phyloP scores from a whole-genome alignment of 495 filamentous ascomycete species.

The Friedmanniomyces simplex region DNA sequence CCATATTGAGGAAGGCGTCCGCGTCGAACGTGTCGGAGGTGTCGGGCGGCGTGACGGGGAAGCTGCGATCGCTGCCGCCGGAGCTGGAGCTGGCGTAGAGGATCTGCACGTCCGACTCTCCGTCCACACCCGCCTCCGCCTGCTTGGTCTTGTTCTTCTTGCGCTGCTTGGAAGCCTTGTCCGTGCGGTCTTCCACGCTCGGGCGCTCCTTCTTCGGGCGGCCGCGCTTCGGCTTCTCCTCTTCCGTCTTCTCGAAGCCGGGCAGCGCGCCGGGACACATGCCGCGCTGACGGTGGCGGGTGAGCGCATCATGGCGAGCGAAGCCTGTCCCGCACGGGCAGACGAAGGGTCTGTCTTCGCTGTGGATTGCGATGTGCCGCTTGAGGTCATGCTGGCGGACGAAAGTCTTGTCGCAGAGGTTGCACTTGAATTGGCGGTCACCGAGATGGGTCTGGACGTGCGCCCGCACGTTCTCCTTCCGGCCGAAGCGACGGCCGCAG shows the following conservation, averaged over 20 bases:
- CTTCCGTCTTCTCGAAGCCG: slow-evolving; percentile 22
- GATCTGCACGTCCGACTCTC: background rate
- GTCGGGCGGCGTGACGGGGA: slow-evolving; percentile 15
- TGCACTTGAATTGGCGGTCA: slow-evolving; percentile 85
- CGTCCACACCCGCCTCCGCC: background rate
- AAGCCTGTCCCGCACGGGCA: slow-evolving; percentile 88
- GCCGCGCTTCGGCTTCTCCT: slow-evolving; percentile 30
- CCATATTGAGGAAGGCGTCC: slow-evolving; percentile 16
- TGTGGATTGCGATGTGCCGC: slow-evolving; percentile 92
- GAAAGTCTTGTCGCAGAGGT: slow-evolving; percentile 83
- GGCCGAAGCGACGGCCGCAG: slow-evolving; percentile 78
- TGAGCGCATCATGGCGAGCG: slow-evolving; percentile 87
- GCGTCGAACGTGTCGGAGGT: slow-evolving; percentile 14
- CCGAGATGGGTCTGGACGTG: slow-evolving; percentile 96
- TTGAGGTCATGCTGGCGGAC: slow-evolving; percentile 96
- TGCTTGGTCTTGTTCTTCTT: slow-evolving; percentile 12
- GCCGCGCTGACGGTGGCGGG: slow-evolving; percentile 82
- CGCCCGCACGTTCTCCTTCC: slow-evolving; percentile 95
- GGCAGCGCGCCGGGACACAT: slow-evolving; percentile 84
- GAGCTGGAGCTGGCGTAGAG: slow-evolving; percentile 18
- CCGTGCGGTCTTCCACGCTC: slow-evolving; percentile 26
- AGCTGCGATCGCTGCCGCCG: slow-evolving; percentile 9
- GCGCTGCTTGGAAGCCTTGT: slow-evolving; percentile 27
- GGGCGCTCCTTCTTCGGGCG: slow-evolving; percentile 34
- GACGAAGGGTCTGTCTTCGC: slow-evolving; percentile 80